Evolutionary conservation across 192 early-diverging fungal genomes (phyloP).

Genomic region (Coemansia sp.): DNA sequence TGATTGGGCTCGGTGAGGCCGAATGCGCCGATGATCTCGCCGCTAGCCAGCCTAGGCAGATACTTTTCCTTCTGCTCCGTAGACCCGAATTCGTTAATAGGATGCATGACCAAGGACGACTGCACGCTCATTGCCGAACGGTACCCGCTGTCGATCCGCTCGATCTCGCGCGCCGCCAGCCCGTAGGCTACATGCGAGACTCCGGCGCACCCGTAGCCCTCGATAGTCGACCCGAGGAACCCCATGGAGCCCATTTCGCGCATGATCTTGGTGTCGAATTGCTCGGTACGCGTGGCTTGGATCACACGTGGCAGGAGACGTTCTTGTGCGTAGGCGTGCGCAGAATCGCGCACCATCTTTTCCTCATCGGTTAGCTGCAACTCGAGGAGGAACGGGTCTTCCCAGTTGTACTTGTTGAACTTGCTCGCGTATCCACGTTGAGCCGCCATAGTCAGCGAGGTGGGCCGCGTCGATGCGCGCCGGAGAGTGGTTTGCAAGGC

Average conservation of each 20-base stretch:
- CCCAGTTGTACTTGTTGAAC: conserved; percentile 78
- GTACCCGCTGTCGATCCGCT: conserved; percentile 95
- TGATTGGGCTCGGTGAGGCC: conserved; percentile 98
- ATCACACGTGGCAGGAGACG: conserved; percentile 85
- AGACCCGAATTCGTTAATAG: conserved; percentile 94
- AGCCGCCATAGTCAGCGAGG: not conserved
- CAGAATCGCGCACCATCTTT: conserved; percentile 77
- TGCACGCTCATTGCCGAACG: conserved; percentile 98
- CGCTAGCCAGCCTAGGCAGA: conserved; percentile 82
- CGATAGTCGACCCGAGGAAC: conserved; percentile 90
- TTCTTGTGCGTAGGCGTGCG: conserved; percentile 83
- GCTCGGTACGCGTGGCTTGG: conserved; percentile 83
- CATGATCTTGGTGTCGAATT: conserved; percentile 89
- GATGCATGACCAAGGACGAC: conserved; percentile 98
- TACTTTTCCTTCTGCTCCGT: conserved; percentile 89
- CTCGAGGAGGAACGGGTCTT: conserved; percentile 84
- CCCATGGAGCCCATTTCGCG: conserved; percentile 92
- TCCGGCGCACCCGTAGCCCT: conserved; percentile 96
- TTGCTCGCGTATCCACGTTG: conserved; percentile 44
- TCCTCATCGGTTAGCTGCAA: conserved; percentile 91
- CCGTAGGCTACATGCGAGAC: conserved; percentile 98
- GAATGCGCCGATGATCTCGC: conserved; percentile 88
- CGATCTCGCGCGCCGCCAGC: conserved; percentile 94
- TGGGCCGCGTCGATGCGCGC: not conserved
- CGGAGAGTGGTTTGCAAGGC: not conserved